Conservation (phyloP, 2,329 filamentous ascomycete species). For the Pyrenochaeta sp. region DNA sequence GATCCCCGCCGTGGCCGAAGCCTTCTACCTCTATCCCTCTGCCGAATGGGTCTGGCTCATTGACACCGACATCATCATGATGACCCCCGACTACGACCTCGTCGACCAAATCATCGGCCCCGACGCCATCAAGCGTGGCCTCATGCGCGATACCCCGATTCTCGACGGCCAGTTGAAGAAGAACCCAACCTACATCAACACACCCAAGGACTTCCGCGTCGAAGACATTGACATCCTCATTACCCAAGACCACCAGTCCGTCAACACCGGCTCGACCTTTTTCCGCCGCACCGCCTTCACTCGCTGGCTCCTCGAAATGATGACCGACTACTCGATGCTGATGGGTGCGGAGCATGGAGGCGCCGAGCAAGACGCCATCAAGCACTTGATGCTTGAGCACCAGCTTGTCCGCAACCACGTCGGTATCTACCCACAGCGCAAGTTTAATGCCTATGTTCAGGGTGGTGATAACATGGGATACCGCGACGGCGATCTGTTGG, state of each 20-base stretch:
- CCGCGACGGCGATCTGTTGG: slow-evolving; percentile 48
- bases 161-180: slow-evolving; percentile 37
- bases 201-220: slow-evolving; percentile 35
- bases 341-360: slow-evolving; percentile 42
- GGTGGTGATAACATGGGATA: slow-evolving; percentile 49
- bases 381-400: slow-evolving; percentile 46
- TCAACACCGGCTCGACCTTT: slow-evolving; percentile 52
- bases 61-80: slow-evolving; percentile 52
- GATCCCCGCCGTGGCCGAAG: slow-evolving; percentile 50
- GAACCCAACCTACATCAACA: slow-evolving; percentile 36
- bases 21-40: slow-evolving; percentile 47
- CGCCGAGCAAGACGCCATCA: slow-evolving; percentile 48
- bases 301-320: slow-evolving; percentile 48
- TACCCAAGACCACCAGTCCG: slow-evolving; percentile 50
- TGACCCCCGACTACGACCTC: slow-evolving; percentile 46
- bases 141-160: slow-evolving; percentile 35
- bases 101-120: slow-evolving; percentile 44
- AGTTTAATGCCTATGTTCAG: slow-evolving; percentile 49
- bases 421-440: slow-evolving; percentile 47
- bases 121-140: slow-evolving; percentile 34
- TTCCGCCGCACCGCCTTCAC: slow-evolving; percentile 49
- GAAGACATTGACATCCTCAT: slow-evolving; percentile 50
- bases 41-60: slow-evolving; percentile 53
- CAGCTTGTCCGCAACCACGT: slow-evolving; percentile 47
- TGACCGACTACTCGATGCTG: slow-evolving; percentile 48